These are phyloP conservation scores for Pseudocercospora macadamiae DNA, from an alignment of 2,329 filamentous ascomycete species.

Conservation along the genomic window DNA sequence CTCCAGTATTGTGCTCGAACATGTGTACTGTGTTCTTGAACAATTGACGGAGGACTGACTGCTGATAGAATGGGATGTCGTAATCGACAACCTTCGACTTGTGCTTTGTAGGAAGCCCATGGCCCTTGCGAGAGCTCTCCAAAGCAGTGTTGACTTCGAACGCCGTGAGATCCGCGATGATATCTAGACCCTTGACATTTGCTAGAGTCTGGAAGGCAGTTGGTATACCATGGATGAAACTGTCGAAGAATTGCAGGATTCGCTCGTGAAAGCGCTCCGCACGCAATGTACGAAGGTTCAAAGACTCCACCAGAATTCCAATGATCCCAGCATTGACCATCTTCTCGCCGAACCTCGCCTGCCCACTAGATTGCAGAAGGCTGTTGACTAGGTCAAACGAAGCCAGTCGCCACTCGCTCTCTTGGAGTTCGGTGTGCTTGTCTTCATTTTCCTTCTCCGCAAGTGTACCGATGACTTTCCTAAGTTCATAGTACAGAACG, in stretches of 20 bases:
- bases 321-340: slow-evolving; percentile 89
- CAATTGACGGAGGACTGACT: slow-evolving; percentile 89
- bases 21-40: slow-evolving; percentile 97
- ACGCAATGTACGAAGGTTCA: slow-evolving; percentile 78
- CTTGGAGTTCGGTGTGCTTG: slow-evolving; percentile 61
- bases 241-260: slow-evolving; percentile 85
- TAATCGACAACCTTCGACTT: slow-evolving; percentile 88
- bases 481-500: slow-evolving; percentile 86
- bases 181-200: slow-evolving; percentile 79
- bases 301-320: slow-evolving; percentile 84
- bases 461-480: slow-evolving; percentile 86
- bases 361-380: slow-evolving; percentile 61
- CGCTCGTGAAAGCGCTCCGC: slow-evolving; percentile 83
- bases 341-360: slow-evolving; percentile 70
- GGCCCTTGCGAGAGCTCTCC: slow-evolving; percentile 65
- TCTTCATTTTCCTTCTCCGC: slow-evolving; percentile 60
- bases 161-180: slow-evolving; percentile 84
- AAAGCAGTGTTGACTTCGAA: slow-evolving; percentile 75
- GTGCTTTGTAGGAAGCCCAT: slow-evolving; percentile 72
- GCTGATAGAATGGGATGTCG: slow-evolving; percentile 87
- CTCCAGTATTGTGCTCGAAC: slow-evolving; percentile 80
- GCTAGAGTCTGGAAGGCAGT: slow-evolving; percentile 85
- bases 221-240: slow-evolving; percentile 76
- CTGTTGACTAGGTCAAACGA: slow-evolving; percentile 86
- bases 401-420: slow-evolving; percentile 87